Evolutionary conservation across 805 yeast species (phyloP), one percentile per base, ranked within the genome.

Genomic region (Candida railenensis): DNA sequence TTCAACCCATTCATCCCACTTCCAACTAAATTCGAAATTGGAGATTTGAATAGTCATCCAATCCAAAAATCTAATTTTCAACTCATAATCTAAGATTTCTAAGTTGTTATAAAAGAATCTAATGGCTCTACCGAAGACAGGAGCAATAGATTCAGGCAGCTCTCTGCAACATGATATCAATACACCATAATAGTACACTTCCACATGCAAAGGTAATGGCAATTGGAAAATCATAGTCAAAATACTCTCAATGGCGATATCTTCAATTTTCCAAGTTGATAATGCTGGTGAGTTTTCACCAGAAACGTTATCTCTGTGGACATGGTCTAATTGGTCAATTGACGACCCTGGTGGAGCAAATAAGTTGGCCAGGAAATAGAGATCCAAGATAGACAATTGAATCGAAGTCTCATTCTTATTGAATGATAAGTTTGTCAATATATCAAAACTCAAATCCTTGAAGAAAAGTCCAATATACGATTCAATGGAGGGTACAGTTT

Each of bases 41-140:
- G 96, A 87, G 63, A 94, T 80, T 66, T 94, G 99, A 46, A 88
- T 84, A 1, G 96, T 77, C 73, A 95, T 84, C 98, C 98, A 94
- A 65, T 87, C 92, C 56, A 89, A 72, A 53, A 81, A 87, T 49
- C 91, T 74, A 49, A 81, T 74, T 52, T 83, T 78, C 44, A 88
- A 69, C 64, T 90, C 97, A 56, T 82, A 82, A 61, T 92, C 97
- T 44, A 90, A 69, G 1, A 76, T 67, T 22, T 77, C 82, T 44
- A 87, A 63, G 59, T 87, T 77, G 39, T 78, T 71, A 67, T 87
- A 94, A 57, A 92, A 80, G 60, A 80, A 89, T 54, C 97, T 79
- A 51, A 92, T 81, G 1, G 96, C 95, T 52, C 96, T 80, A 34
- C 98, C 99, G 60, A 94, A 81, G 1, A 91, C 96, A 5, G 97